Evolutionary conservation across 129 eudicot genomes (phyloP).

Genomic region (Arctium lappa): DNA sequence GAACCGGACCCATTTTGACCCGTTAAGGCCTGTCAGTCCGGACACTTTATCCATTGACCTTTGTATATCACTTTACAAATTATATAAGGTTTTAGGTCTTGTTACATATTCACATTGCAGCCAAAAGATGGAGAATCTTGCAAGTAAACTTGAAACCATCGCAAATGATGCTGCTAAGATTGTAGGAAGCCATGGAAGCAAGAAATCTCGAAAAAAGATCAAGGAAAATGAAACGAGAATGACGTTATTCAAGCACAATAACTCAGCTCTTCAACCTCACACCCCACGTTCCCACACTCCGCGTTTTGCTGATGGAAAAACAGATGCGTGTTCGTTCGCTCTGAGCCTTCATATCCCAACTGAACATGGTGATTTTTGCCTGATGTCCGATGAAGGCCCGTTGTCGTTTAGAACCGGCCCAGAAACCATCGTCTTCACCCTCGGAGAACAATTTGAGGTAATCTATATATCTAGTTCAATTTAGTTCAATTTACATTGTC

Average conservation of each 20-base stretch:
- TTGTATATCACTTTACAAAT: neutral
- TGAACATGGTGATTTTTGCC: slow-evolving; percentile 45
- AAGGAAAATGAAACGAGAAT: slow-evolving; percentile 44
- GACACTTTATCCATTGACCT: too few relatives aligned
- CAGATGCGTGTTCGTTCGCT: slow-evolving; percentile 40
- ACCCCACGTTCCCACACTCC: slow-evolving; percentile 39
- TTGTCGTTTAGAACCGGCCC: slow-evolving; percentile 43
- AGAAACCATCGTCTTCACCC: slow-evolving; percentile 51
- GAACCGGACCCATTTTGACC: too few relatives aligned
- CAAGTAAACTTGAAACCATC: slow-evolving; percentile 50
- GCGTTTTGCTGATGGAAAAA: slow-evolving; percentile 24
- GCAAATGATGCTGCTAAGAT: slow-evolving; percentile 55
- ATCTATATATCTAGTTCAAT: neutral
- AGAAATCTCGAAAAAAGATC: slow-evolving; percentile 29
- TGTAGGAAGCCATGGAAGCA: slow-evolving; percentile 24
- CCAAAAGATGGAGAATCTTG: slow-evolving; percentile 59
- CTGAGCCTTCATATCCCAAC: slow-evolving; percentile 57
- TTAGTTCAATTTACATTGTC: neutral
- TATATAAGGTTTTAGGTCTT: neutral
- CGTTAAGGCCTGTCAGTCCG: too few relatives aligned
- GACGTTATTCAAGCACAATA: slow-evolving; percentile 62
- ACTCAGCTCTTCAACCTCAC: slow-evolving; percentile 39
- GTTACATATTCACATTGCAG: slow-evolving; percentile 29
- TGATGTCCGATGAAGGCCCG: slow-evolving; percentile 34
- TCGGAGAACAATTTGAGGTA: slow-evolving; percentile 71